These are phyloP conservation scores for Colletotrichum sp. DNA, from an alignment of 2,329 filamentous ascomycete genomes.

Conservation along the genomic window DNA sequence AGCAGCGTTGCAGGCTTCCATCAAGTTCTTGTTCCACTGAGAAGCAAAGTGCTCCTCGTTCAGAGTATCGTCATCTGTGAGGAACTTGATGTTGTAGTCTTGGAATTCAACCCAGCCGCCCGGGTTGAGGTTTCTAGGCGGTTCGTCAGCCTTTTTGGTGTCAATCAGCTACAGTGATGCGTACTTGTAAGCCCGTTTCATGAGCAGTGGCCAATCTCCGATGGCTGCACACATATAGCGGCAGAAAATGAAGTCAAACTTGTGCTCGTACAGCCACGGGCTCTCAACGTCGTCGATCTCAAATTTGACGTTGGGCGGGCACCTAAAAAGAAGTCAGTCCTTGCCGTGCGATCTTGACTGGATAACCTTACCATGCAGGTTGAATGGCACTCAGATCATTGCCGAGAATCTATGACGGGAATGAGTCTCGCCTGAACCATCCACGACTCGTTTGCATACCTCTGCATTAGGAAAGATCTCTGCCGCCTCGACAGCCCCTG, in stretches of 20 bases:
- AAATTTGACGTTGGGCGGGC: constrained; percentile 71
- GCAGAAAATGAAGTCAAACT: constrained; percentile 37
- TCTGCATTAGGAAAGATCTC: constrained; percentile 33
- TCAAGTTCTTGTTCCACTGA: constrained; percentile 21
- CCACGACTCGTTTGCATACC: constrained; percentile 6
- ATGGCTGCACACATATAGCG: constrained; percentile 6
- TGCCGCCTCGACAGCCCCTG: constrained; percentile 44
- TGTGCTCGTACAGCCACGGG: constrained; percentile 38
- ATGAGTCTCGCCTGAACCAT: constrained; percentile 40
- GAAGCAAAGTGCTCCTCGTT: not conserved
- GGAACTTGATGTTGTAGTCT: constrained; percentile 23
- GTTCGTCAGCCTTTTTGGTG: not conserved
- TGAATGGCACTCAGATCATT: constrained; percentile 31
- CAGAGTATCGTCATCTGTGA: constrained; percentile 27
- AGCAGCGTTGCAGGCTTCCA: constrained; percentile 24
- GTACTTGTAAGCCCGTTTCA: constrained; percentile 28
- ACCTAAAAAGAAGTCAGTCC: constrained; percentile 4
- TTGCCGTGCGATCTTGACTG: no score
- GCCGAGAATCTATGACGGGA: constrained; percentile 32
- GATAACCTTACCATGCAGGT: not conserved
- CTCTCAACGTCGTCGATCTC: constrained; percentile 69
- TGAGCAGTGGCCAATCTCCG: not conserved
- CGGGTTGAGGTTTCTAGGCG: constrained; percentile 33
- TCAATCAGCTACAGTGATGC: not conserved
- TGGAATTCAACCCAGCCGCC: constrained; percentile 36